Base-by-base conservation (phyloP, 106 monocot species). In the Phalaenopsis equestris region DNA sequence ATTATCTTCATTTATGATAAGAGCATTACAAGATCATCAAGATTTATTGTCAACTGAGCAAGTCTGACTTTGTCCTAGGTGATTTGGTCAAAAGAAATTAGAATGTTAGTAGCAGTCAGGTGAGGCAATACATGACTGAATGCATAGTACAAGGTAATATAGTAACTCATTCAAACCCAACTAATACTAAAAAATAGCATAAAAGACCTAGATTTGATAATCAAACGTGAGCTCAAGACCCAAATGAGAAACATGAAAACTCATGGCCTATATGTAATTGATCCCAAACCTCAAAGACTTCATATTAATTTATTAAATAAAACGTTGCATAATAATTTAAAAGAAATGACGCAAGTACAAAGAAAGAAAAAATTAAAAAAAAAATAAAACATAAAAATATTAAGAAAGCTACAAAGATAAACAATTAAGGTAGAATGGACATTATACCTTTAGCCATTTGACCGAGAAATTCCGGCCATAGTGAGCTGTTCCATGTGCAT, bases 401-500 rank as follows among this genome's bases (percentile, higher is more conserved):
- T 30, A 30, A 30, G 30, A 30, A 16, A 73, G 42, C 5, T 73
- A 12, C 39, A 16, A 42, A 30, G 68, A 68, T 30, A 37, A 8
- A 68, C 24, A 73, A 42, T 4, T 42, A 4, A 73, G 42, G 12
- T 73, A 41, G n/a, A 45, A 15, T 45, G 9, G 17, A 49, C 6
- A 65, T 8, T 47, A 38, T 84, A 99, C 99, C 99, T 99, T 99
- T 57, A 99, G 81, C 99, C 99, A 99, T 88, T 94, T 88, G 24
- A 99, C 82, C 2, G 99, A 99, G 85, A 99, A 99, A 61, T 94
- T 99, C 1, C 99, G 92, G 15, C 99, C 94, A 93, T 99, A 99
- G 87, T 99, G 94, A 77, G 99, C 93, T 70, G 99, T 95, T 78
- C 99, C 99, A 90, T 94, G 92, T 39, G 99, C 94, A 90, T 88